phyloP scores from a whole-genome alignment of 768 basidiomycete species.

The Nidularia pulvinata region DNA sequence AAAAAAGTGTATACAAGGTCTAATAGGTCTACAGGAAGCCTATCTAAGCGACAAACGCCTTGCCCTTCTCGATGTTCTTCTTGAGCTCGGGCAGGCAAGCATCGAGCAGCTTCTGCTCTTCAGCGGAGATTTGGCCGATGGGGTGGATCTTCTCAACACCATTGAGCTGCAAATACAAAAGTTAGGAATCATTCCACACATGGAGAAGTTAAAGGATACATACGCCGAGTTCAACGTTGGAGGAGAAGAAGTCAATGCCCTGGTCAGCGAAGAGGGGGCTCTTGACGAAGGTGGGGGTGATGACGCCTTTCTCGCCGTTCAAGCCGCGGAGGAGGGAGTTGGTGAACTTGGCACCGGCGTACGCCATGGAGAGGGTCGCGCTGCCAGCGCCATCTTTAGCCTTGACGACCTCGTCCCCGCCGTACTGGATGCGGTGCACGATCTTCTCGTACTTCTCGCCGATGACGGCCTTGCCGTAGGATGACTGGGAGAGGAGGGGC shows the following conservation, averaged over 20 bases:
- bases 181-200: slow-evolving; percentile 5
- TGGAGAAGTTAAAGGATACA: slow-evolving; percentile 23
- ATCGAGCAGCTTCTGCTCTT: slow-evolving; percentile 85
- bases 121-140: slow-evolving; percentile 73
- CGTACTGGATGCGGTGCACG: slow-evolving; percentile 94
- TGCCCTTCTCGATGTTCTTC: slow-evolving; percentile 99
- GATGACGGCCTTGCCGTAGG: slow-evolving; percentile 66
- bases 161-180: slow-evolving; percentile 43
- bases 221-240: slow-evolving; percentile 93
- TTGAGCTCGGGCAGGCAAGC: slow-evolving; percentile 91
- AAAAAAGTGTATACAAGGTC: no score
- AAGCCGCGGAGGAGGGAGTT: slow-evolving; percentile 79
- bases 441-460: slow-evolving; percentile 78
- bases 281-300: slow-evolving; percentile 88
- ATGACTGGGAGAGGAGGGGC: slow-evolving; percentile 87
- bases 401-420: slow-evolving; percentile 98
- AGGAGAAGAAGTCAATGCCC: slow-evolving; percentile 95
- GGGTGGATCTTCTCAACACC: slow-evolving; percentile 95
- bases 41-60: slow-evolving; percentile 60
- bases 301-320: slow-evolving; percentile 86
- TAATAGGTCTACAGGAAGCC: no score
- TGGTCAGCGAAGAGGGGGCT: slow-evolving; percentile 82
- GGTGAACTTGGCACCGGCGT: slow-evolving; percentile 92
- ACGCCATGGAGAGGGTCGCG: slow-evolving; percentile 95
- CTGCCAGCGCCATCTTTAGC: slow-evolving; percentile 96